Evolutionary conservation across 2,329 filamentous ascomycete genomes (phyloP).

Genomic region (Trichothecium roseum): DNA sequence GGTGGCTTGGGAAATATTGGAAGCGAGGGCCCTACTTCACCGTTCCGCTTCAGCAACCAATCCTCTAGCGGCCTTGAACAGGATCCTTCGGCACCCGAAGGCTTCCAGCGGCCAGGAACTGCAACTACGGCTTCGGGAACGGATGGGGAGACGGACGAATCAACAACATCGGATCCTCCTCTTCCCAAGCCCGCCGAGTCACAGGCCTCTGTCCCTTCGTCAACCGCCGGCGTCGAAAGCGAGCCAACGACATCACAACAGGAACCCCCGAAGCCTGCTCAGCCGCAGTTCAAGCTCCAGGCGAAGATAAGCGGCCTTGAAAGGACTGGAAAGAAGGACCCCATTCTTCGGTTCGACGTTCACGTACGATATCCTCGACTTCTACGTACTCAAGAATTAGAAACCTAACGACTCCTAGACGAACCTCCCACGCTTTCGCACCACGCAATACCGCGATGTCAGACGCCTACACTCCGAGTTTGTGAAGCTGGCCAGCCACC

Average conservation of each 20-base stretch:
- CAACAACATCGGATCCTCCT: conserved; percentile 12
- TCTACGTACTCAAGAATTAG: conserved; percentile 2
- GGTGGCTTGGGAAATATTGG: conserved; percentile 30
- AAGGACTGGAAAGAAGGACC: conserved; percentile 88
- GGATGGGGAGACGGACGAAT: conserved; percentile 26
- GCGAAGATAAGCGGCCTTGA: conserved; percentile 93
- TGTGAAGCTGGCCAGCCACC: conserved; percentile 86
- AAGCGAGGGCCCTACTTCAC: conserved; percentile 27
- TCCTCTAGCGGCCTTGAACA: conserved; percentile 31
- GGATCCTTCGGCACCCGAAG: conserved; percentile 24
- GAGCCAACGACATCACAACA: conserved; percentile 19
- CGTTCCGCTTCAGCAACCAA: conserved; percentile 33
- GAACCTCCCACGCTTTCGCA: conserved; percentile 95
- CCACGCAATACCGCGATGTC: conserved; percentile 96
- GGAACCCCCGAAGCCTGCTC: conserved; percentile 45
- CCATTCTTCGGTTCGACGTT: conserved; percentile 88
- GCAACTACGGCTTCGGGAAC: conserved; percentile 34
- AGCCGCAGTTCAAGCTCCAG: conserved; percentile 74
- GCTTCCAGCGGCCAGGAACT: conserved; percentile 34
- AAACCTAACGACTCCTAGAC: conserved; percentile 49
- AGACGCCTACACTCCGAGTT: conserved; percentile 94
- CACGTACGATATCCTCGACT: conserved; percentile 52
- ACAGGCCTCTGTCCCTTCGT: conserved; percentile 4
- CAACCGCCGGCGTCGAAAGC: conserved; percentile 7
- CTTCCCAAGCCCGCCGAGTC: conserved; percentile 6